Conservation (phyloP, 352 stramenopile species). For the Pythium grandisporangium region DNA sequence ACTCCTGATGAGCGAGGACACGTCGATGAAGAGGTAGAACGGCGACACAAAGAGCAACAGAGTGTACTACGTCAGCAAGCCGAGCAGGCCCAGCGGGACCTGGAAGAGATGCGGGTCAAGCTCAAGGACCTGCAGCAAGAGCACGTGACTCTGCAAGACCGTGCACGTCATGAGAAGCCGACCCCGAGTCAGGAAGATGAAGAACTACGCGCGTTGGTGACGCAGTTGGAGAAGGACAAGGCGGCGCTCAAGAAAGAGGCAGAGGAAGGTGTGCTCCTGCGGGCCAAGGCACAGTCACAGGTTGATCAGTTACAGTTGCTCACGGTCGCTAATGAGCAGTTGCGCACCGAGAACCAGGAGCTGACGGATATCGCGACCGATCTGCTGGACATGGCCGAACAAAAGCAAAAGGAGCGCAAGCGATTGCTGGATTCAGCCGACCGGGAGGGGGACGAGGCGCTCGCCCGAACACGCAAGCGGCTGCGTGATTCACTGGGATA, state of each 20-base stretch:
- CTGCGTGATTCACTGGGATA: conserved; percentile 13
- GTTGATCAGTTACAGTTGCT: conserved; percentile 28
- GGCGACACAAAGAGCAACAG: conserved; percentile 16
- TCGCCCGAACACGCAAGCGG: conserved; percentile 10
- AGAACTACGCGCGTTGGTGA: conserved; percentile 21
- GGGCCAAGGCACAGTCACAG: conserved; percentile 29
- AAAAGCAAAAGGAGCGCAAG: conserved; percentile 28
- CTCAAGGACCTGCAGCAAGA: conserved; percentile 2
- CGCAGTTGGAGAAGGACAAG: conserved; percentile 56
- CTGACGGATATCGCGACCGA: conserved; percentile 50
- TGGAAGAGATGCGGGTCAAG: conserved; percentile 12
- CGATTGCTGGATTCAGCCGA: conserved; percentile 2
- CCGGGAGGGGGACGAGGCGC: conserved; percentile 2
- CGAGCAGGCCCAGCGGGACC: conserved; percentile 12
- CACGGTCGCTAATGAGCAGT: conserved; percentile 18
- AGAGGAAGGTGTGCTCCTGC: conserved; percentile 43
- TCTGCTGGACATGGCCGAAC: conserved; percentile 59
- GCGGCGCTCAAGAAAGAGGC: conserved; percentile 47
- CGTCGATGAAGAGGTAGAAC: conserved; percentile 26
- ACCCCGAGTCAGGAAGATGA: conserved; percentile 14
- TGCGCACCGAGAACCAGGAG: conserved; percentile 42
- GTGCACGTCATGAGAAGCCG: conserved; percentile 12
- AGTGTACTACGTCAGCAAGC: conserved; percentile 17
- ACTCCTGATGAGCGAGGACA: conserved; percentile 29
- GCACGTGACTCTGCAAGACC: conserved; percentile 15